phyloP scores from a whole-genome alignment of 2,329 filamentous ascomycete species.

The Colletotrichum sp. region DNA sequence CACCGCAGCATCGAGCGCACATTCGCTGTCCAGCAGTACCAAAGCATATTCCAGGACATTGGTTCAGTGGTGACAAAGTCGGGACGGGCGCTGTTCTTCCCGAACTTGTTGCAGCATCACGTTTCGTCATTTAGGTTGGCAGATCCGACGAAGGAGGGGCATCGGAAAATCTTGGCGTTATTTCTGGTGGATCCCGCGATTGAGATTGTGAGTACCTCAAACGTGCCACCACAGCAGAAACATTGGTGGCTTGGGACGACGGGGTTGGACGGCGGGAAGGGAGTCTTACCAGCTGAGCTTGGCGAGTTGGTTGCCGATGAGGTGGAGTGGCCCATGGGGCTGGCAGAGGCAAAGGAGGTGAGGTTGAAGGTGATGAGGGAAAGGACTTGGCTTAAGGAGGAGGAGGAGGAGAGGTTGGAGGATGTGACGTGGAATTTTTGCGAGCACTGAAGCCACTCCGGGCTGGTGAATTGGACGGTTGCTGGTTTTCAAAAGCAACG shows the following conservation, averaged over 20 bases:
- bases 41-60: constrained; percentile 40
- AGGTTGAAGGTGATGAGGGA: constrained; percentile 29
- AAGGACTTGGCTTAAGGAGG: constrained; percentile 18
- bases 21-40: constrained; percentile 33
- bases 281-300: constrained; percentile 23
- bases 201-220: constrained; percentile 45
- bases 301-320: constrained; percentile 17
- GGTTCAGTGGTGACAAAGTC: constrained; percentile 50
- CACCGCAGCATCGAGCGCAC: constrained; percentile 33
- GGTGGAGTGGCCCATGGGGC: constrained; percentile 23
- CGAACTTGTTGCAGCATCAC: constrained; percentile 57
- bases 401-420: background rate
- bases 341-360: constrained; percentile 24
- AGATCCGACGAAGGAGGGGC: constrained; percentile 57
- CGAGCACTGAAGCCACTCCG: constrained; percentile 22
- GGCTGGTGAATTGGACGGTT: background rate
- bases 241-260: constrained; percentile 37
- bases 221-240: constrained; percentile 46
- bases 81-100: constrained; percentile 58
- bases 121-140: constrained; percentile 55
- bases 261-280: background rate
- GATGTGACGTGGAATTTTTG: constrained; percentile 23
- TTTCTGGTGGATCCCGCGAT: constrained; percentile 63
- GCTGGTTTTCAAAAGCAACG: background rate
- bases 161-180: constrained; percentile 63